These are phyloP conservation scores for Naganishia antarctica DNA, from an alignment of 768 basidiomycete genomes.

Conservation along the genomic window DNA sequence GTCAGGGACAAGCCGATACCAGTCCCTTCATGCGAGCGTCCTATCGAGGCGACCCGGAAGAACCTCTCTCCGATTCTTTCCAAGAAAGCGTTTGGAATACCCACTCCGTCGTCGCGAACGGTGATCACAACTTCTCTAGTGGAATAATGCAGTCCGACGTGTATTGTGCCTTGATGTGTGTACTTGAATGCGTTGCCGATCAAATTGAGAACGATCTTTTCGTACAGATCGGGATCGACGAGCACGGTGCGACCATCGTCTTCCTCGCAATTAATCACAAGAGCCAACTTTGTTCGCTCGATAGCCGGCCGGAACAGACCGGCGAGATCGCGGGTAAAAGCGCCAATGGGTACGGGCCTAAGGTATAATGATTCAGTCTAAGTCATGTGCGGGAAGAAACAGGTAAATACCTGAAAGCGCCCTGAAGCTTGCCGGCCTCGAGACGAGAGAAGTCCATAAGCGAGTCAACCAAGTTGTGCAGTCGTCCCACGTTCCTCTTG, in stretches of 20 bases:
- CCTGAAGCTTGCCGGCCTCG: slow-evolving; percentile 46
- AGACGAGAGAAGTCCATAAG: slow-evolving; percentile 52
- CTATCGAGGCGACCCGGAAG: slow-evolving; percentile 21
- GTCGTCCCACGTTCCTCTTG: slow-evolving; percentile 58
- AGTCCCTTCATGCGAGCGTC: slow-evolving; percentile 47
- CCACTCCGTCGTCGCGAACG: slow-evolving; percentile 51
- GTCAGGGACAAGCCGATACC: slow-evolving; percentile 49
- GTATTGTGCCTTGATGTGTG: slow-evolving; percentile 48
- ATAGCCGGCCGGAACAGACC: slow-evolving; percentile 39
- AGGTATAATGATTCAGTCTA: background rate
- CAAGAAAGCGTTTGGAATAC: slow-evolving; percentile 47
- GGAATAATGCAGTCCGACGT: slow-evolving; percentile 41
- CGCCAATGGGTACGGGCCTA: slow-evolving; percentile 25
- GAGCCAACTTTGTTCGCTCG: slow-evolving; percentile 23
- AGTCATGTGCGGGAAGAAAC: background rate
- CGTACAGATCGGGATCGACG: slow-evolving; percentile 26
- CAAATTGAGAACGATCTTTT: slow-evolving; percentile 34
- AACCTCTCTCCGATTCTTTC: slow-evolving; percentile 48
- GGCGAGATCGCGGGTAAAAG: slow-evolving; percentile 22
- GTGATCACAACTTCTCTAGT: slow-evolving; percentile 40
- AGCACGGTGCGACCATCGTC: slow-evolving; percentile 6
- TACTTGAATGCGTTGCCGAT: slow-evolving; percentile 47
- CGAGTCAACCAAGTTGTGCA: slow-evolving; percentile 50
- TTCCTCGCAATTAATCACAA: slow-evolving; percentile 35
- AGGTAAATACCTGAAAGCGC: slow-evolving; percentile 30